Conservation (phyloP, 225 moss, liverwort and hornwort genomes). For the Polytrichum commune region DNA sequence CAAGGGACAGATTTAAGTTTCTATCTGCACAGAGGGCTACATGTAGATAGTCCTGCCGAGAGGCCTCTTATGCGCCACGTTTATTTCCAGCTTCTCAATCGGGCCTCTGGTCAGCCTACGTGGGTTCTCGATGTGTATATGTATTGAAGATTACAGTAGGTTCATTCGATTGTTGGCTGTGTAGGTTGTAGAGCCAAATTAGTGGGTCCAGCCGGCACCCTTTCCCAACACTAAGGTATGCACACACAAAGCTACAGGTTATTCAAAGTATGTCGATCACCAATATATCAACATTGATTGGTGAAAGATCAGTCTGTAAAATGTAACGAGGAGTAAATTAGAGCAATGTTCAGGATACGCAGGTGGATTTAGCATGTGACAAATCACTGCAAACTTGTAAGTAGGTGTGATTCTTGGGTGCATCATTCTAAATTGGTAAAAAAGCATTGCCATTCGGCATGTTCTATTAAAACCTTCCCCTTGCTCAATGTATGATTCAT, state of each 20-base stretch:
- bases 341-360: background rate
- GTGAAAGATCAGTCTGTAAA: conserved; percentile 1
- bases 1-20: background rate
- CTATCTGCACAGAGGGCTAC: background rate
- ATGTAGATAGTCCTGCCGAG: background rate
- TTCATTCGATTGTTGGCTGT: conserved; percentile 2
- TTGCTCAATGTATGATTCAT: too few relatives aligned
- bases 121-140: conserved; percentile 3
- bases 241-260: background rate
- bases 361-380: background rate
- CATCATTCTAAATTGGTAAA: background rate
- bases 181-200: background rate
- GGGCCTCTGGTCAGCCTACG: background rate
- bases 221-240: background rate
- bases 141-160: background rate
- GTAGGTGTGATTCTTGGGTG: conserved; percentile 4
- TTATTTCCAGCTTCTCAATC: background rate
- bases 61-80: background rate
- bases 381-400: conserved; percentile 1
- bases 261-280: background rate
- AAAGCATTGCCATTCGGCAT: background rate
- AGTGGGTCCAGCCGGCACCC: background rate
- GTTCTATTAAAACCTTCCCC: too few relatives aligned
- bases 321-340: background rate
- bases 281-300: background rate